Conservation (phyloP, 1,284 basidiomycete species). For the Albatrellus sp. region DNA sequence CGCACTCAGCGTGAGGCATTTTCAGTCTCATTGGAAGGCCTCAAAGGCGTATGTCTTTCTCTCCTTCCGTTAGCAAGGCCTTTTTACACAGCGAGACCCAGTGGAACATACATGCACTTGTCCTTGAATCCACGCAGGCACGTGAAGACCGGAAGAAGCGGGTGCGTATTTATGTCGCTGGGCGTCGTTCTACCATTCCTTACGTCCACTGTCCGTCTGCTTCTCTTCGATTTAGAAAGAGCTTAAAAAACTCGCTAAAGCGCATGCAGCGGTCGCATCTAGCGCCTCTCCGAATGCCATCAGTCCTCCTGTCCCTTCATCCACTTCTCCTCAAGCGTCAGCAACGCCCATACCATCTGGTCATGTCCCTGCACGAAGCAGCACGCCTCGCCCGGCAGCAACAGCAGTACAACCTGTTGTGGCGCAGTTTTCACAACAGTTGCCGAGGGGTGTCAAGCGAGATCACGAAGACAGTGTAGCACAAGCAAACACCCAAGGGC, state of each 20-base stretch:
- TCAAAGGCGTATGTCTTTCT: constrained; percentile 56
- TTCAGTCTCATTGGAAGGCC: constrained; percentile 54
- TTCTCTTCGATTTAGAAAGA: constrained; percentile 41
- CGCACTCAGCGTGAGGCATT: constrained; percentile 63
- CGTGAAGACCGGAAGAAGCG: constrained; percentile 68
- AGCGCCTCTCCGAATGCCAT: constrained; percentile 15
- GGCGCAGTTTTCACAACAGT: neutral
- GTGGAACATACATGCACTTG: constrained; percentile 58
- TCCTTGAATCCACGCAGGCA: constrained; percentile 62
- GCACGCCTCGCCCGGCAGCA: constrained; percentile 5
- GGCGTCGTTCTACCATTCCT: constrained; percentile 10
- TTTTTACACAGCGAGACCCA: constrained; percentile 16
- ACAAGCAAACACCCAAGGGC: constrained; percentile 11
- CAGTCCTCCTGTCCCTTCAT: constrained; percentile 17
- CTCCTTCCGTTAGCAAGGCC: constrained; percentile 11
- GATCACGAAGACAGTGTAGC: constrained; percentile 15
- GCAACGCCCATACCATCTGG: constrained; percentile 8
- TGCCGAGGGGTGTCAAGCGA: constrained; percentile 14
- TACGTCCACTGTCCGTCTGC: neutral
- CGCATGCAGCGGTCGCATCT: constrained; percentile 32
- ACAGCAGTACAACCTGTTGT: neutral
- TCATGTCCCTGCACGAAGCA: constrained; percentile 1
- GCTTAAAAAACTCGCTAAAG: constrained; percentile 54
- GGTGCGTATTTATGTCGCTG: constrained; percentile 29
- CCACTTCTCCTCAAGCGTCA: constrained; percentile 13